Conservation (phyloP, 305 asterid genomes). For the Rubia balearica region DNA sequence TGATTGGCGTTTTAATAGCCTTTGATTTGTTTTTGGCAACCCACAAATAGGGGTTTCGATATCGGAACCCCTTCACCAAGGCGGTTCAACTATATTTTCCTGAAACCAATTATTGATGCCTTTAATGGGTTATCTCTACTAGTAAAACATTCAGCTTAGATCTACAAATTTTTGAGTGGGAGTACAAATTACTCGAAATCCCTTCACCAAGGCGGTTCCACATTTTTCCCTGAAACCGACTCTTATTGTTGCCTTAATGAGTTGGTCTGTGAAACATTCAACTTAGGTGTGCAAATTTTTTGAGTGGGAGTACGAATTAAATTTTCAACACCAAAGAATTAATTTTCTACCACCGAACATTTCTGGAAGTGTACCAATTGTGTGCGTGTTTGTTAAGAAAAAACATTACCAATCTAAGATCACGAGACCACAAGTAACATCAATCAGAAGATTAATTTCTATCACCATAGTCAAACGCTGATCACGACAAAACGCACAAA, state of each 20-base stretch:
- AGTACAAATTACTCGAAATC: too few species aligned
- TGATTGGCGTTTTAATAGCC: too few species aligned
- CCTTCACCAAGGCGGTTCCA: conserved; percentile 14
- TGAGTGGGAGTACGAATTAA: too few species aligned
- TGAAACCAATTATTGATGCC: conserved; percentile 18
- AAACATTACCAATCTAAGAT: background rate
- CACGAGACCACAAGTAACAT: background rate
- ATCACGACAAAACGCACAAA: background rate
- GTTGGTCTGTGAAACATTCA: too few species aligned
- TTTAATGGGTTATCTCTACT: too few species aligned
- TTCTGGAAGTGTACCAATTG: background rate
- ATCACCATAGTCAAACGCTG: background rate
- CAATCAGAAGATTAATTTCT: background rate
- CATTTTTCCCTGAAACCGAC: conserved; percentile 12
- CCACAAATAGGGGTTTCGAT: too few species aligned
- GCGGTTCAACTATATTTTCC: conserved; percentile 10
- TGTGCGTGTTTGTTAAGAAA: conserved; percentile 5
- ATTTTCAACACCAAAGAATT: too few species aligned
- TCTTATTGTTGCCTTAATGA: conserved; percentile 18
- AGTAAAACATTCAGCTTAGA: too few species aligned
- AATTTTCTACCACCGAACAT: background rate
- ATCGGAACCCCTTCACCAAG: background rate
- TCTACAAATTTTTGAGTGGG: too few species aligned
- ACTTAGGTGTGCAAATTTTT: too few species aligned
- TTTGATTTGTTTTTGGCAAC: too few species aligned